A percentile compares a stretch with the other conserved stretches of the same genome.
Evolutionary conservation across 2,329 filamentous ascomycete species (phyloP).

Genomic region (Dothistroma pini): DNA sequence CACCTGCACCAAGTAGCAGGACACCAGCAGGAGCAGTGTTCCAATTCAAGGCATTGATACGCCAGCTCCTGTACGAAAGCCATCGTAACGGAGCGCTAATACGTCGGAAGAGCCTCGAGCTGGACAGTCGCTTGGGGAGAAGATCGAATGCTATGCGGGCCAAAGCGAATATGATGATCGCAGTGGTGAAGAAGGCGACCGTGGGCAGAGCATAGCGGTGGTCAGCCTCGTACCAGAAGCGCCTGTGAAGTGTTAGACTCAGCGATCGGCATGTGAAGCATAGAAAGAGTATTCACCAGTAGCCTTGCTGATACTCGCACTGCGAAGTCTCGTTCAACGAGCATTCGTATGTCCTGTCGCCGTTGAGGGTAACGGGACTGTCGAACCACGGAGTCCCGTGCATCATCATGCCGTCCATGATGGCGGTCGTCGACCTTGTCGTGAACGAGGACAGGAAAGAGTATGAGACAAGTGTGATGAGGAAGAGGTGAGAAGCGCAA

Average conservation of each 20-base stretch:
- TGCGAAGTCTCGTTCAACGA: slow-evolving; percentile 38
- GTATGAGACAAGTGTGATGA: background rate
- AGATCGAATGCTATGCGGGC: slow-evolving; percentile 35
- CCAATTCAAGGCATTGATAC: slow-evolving; percentile 36
- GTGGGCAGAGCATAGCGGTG: slow-evolving; percentile 52
- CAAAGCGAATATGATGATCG: slow-evolving; percentile 48
- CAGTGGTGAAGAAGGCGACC: slow-evolving; percentile 50
- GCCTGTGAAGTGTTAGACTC: background rate
- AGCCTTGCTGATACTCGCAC: slow-evolving; percentile 44
- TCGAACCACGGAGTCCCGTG: slow-evolving; percentile 37
- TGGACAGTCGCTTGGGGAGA: background rate
- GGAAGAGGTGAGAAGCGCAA: background rate
- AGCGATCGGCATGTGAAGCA: background rate
- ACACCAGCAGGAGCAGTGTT: slow-evolving; percentile 47
- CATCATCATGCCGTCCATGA: slow-evolving; percentile 15
- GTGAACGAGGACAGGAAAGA: background rate
- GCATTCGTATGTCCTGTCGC: slow-evolving; percentile 32
- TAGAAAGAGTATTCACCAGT: slow-evolving; percentile 41
- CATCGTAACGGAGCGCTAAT: slow-evolving; percentile 38
- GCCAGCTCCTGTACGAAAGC: slow-evolving; percentile 41
- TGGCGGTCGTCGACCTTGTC: background rate
- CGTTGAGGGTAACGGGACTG: slow-evolving; percentile 40
- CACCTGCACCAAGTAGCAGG: slow-evolving; percentile 39
- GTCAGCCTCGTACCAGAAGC: slow-evolving; percentile 51
- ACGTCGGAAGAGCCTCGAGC: slow-evolving; percentile 18